Conservation (phyloP, 225 moss, liverwort and hornwort species). For the Pseudisothecium myosuroides region DNA sequence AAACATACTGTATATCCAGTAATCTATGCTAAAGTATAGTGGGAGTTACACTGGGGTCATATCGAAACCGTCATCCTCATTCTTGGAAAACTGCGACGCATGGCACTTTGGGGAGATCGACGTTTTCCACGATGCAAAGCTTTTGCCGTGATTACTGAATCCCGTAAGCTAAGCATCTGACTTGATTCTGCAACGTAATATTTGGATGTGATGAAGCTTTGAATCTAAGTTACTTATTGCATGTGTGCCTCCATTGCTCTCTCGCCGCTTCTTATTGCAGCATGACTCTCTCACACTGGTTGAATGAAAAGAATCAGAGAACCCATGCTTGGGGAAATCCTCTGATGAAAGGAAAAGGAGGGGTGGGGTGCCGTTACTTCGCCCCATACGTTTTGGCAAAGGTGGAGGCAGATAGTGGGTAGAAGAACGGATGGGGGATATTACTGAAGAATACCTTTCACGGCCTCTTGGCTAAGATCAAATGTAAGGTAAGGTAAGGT, state of each 20-base stretch:
- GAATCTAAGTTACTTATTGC: background rate
- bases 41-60: background rate
- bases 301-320: background rate
- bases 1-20: background rate
- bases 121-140: background rate
- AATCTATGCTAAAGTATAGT: background rate
- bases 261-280: background rate
- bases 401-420: background rate
- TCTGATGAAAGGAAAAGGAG: background rate
- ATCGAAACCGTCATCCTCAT: background rate
- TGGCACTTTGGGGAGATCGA: background rate
- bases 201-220: background rate
- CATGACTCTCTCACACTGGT: background rate
- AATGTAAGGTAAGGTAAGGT: no score
- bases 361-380: background rate
- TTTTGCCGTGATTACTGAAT: background rate
- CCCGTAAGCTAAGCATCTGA: background rate
- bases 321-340: background rate
- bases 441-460: background rate
- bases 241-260: background rate
- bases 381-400: background rate
- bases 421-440: background rate
- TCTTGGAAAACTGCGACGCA: background rate
- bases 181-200: background rate
- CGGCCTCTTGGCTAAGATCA: constrained; percentile 50